Base-by-base conservation (phyloP, 164 flowering plant genomes). In the Euptelea pleiosperma region DNA sequence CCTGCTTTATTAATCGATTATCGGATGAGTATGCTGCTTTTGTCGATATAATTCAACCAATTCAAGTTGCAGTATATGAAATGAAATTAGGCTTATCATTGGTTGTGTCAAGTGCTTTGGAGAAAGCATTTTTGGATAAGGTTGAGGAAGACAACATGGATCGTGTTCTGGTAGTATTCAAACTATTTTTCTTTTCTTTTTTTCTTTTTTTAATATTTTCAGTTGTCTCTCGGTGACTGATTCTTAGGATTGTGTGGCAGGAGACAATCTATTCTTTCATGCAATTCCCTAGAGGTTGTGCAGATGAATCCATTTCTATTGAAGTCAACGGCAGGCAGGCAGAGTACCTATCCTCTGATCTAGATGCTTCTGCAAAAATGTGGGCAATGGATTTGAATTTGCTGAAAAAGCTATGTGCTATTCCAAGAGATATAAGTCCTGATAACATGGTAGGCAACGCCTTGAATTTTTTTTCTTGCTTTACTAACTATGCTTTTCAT, bases 11-110 rank as follows among this genome's bases (percentile, higher is more conserved):
- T 61, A 72, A 77, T 15, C 82, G 72, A 11, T 74, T 93, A 37
- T 75, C 89, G 1, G 69, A 71, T 45, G 87, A 80, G 35, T 93
- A 82, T 64, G 15, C 68, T 19, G 69, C 73, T 12, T 93, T 77
- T 57, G 50, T 54, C 46, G 99, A 93, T 77, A 62, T 93, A 52
- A 58, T 75, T 66, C 88, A 88, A 60, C 97, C 99, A 12, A 60
- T 93, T 63, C 99, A 88, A 71, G 89, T 93, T 62, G 85, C 99
- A 39, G 59, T 88, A 4, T 93, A 76, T 66, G 99, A 93, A 72
- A 86, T 93, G 82, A 93, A 93, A 72, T 70, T 93, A 35, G 99
- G 97, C 12, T 56, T 86, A 43, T 75, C 95, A 8, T 62, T 90
- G 36, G 47, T 79, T 58, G 52, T 77, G 12, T 75, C 89, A 51